Conservation (phyloP, 192 early-diverging fungal genomes). For the Phlyctochytrium planicorne region DNA sequence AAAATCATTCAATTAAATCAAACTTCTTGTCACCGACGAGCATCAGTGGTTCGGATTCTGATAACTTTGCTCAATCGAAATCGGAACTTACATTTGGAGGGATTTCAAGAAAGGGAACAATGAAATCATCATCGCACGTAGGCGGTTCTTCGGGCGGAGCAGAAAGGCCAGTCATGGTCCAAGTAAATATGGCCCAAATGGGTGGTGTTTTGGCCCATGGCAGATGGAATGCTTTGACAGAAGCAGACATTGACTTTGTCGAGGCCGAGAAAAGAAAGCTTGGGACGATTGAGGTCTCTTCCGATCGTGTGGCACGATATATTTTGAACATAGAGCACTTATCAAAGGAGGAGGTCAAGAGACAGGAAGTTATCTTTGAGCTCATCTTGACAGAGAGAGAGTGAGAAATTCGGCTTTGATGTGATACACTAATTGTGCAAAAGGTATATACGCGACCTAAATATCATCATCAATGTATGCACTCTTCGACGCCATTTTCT, state of each 20-base stretch:
- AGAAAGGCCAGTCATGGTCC: background rate
- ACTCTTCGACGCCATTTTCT: background rate
- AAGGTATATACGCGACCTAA: constrained; percentile 59
- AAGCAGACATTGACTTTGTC: background rate
- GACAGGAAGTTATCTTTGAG: constrained; percentile 95
- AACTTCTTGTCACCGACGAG: no score
- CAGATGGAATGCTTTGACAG: background rate
- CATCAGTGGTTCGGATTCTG: no score
- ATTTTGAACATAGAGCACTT: constrained; percentile 1
- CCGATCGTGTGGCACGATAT: background rate
- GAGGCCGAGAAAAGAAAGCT: background rate
- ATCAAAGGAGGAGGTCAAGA: constrained; percentile 65
- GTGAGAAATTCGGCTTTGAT: constrained; percentile 47
- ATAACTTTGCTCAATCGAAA: no score
- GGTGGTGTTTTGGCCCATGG: constrained; percentile 2
- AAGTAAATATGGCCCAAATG: background rate
- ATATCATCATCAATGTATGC: constrained; percentile 74
- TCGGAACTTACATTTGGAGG: no score
- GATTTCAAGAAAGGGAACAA: no score
- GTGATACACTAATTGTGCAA: background rate
- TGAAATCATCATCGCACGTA: no score
- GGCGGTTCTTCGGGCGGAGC: no score
- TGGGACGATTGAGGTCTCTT: background rate
- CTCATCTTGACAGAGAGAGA: constrained; percentile 87
- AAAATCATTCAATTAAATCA: background rate